Evolutionary conservation across 305 asterid species (phyloP), one percentile per base, ranked within the genome.

Genomic region (Ajuga reptans): DNA sequence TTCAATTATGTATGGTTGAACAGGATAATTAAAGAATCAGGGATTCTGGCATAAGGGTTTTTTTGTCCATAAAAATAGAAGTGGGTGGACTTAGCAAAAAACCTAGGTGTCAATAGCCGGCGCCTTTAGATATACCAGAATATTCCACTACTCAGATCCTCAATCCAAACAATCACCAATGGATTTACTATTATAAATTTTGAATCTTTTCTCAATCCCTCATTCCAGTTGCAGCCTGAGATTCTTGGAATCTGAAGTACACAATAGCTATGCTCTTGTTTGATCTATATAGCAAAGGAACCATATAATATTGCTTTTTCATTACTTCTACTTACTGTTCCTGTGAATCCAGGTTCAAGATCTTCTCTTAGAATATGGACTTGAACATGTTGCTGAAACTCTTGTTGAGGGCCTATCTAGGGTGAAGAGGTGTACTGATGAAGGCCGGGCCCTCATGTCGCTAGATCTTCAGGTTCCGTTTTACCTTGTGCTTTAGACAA

Each of bases 391-490:
- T 67, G 95, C 97, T 54, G 96, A 86, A 80, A 83, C 90, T 75
- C 91, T 91, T 62, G 73, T 85, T 39, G 99, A 94, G 82, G 99
- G 97, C 75, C 85, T 91, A 56, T 94, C 97, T 14, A 83, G 96
- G 72, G 96, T 94, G 78, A 91, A 88, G 77, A 87, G 89, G 75
- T 94, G 99, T 75, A 90, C 96, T 36, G 96, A 94, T 72, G 97
- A 94, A 83, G 99, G 99, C 64, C 84, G 96, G 49, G 99, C 99
- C 1, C 99, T 94, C 68, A 91, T 94, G 99, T 87, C 95, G 7
- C 79, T 93, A 57, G 97, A 93, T 91, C 96, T 91, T 71, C 99
- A 94, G 97, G 99, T 94, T 64, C 77, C 61, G 39, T 41, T 73
- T 62, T 21, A 21, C 27, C 72, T 64, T 60, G 16, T 36, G 39